Base-by-base conservation (phyloP, 75 land plant genomes). In the Selaginella tamariscina region DNA sequence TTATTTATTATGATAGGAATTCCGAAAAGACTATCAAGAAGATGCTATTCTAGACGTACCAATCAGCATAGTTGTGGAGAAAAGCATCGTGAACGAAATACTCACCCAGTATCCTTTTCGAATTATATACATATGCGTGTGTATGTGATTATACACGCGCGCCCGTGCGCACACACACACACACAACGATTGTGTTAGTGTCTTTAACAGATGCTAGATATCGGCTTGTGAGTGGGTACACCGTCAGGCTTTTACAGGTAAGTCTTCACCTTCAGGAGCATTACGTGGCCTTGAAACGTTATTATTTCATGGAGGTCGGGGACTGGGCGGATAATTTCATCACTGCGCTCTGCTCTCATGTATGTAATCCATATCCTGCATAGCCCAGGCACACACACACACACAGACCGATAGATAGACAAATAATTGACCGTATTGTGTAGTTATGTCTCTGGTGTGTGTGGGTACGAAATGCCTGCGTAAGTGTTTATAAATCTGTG, bases 291-390 rank as follows among this genome's bases (percentile, higher is more conserved):
- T 65, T 94, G 73, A 73, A 86, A 57, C 84, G 96, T 2, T 94
- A 89, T 69, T 85, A 85, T 81, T 87, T 94, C 57, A 89, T 94
- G 98, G 98, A 94, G 75, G 32, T 82, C 11, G 85, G 86, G 56
- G 98, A 94, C 59, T 94, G 98, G 98, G 91, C 98, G 22, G 91
- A 94, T 75, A 62, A 72, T 33, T 94, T 94, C 64, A 72, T 85
- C 44, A 76, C 44, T 33, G 88, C 86, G 28, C 84, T 94, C 32
- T 84, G 77, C 69, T 65, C 73, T 66, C 79, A 85, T 77, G 98
- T 94, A 79, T 65, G 76, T 24, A 5, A 39, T 15, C 5, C 49
- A 39, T 39, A 5, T 39, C n/a, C n/a, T n/a, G n/a, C n/a, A n/a
- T n/a, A n/a, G n/a, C n/a, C n/a, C n/a, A n/a, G n/a, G n/a, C n/a